Evolutionary conservation across 306 rosid genomes (phyloP).

Genomic region (Rubus parviflorus): DNA sequence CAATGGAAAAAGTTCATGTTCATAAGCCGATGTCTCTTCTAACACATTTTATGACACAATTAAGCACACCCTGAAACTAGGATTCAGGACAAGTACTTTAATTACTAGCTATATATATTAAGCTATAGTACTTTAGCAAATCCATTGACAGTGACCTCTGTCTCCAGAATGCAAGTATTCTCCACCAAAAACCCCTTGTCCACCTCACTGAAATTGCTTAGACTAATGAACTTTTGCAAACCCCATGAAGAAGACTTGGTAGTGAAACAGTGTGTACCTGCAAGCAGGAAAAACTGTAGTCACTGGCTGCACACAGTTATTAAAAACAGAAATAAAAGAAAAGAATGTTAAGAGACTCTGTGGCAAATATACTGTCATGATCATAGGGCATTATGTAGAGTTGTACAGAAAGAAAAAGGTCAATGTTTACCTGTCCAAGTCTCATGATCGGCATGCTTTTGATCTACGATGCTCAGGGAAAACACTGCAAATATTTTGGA

Average conservation of each 20-base stretch:
- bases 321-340: background rate
- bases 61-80: too few species aligned
- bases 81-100: too few species aligned
- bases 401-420: background rate
- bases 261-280: constrained; percentile 51
- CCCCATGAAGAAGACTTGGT: constrained; percentile 30
- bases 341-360: background rate
- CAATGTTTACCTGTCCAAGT: constrained; percentile 26
- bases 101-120: too few species aligned
- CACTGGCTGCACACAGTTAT: background rate
- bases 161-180: constrained; percentile 42
- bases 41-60: too few species aligned
- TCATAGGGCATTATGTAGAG: background rate
- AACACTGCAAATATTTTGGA: constrained; percentile 42
- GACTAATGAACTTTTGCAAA: constrained; percentile 19
- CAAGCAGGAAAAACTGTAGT: constrained; percentile 1
- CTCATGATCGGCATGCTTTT: constrained; percentile 27
- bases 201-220: constrained; percentile 22
- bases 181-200: constrained; percentile 32
- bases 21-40: too few species aligned
- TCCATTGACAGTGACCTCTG: constrained; percentile 50
- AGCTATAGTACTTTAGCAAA: constrained; percentile 24
- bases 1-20: too few species aligned
- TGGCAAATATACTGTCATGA: background rate
- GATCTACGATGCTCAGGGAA: constrained; percentile 41